These are phyloP conservation scores for Debaryomyces maramus DNA, from an alignment of 805 yeast species.

Conservation along the genomic window DNA sequence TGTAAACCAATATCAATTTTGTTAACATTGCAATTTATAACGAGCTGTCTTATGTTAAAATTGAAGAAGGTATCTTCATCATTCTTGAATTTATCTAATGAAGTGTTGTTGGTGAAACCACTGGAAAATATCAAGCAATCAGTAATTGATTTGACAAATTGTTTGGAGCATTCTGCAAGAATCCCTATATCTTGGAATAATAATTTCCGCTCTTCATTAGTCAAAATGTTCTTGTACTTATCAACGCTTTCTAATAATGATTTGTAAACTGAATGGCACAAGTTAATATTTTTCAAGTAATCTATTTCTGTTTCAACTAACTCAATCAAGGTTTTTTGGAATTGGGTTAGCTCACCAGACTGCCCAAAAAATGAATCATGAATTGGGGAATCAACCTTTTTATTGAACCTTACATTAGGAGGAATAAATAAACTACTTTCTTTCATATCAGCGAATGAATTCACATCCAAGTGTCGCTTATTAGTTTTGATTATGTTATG, in stretches of 20 bases:
- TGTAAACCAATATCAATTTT: conserved; percentile 11
- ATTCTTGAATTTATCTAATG: conserved; percentile 5
- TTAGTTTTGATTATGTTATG: neutral
- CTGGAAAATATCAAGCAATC: conserved; percentile 7
- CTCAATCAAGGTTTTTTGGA: conserved; percentile 16
- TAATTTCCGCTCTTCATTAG: conserved; percentile 32
- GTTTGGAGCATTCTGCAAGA: conserved; percentile 29
- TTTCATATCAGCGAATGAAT: neutral
- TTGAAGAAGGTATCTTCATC: neutral
- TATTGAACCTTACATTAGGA: conserved; percentile 8
- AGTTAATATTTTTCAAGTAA: conserved; percentile 27
- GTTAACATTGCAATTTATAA: conserved; percentile 7
- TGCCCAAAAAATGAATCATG: conserved; percentile 17
- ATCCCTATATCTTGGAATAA: conserved; percentile 47
- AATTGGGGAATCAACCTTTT: conserved; percentile 39
- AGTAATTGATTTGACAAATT: conserved; percentile 8
- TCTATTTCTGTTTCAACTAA: conserved; percentile 34
- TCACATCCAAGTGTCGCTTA: conserved; percentile 6
- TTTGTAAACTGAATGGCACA: conserved; percentile 31
- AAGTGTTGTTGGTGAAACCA: conserved; percentile 3
- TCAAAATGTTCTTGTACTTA: conserved; percentile 28
- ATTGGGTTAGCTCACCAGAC: neutral
- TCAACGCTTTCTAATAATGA: conserved; percentile 27
- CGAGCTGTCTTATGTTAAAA: conserved; percentile 6
- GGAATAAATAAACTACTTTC: neutral